Base-by-base conservation (phyloP, 768 basidiomycete genomes). In the Amanita rubescens region DNA sequence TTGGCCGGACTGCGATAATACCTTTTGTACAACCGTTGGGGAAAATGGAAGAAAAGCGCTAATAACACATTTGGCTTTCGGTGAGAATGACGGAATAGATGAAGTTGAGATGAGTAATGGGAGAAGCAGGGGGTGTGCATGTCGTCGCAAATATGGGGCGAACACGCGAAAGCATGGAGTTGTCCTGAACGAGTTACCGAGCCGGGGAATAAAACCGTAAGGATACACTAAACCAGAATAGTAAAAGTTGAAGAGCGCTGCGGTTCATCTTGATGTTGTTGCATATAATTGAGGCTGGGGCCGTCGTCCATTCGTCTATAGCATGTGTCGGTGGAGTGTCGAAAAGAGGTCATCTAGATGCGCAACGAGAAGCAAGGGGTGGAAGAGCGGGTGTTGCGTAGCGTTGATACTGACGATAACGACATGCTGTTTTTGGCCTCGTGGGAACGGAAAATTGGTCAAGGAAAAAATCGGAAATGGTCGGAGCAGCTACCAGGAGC, bases 1-100 rank as follows among this genome's bases (percentile, higher is more conserved):
- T 53, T 53, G 38, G 43, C 43, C 51, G 43, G 43, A 46, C 52
- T 45, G 43, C 24, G 43, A 24, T 53, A 12, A 22, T 45, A 45
- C 52, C 50, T 51, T 52, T 52, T 52, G 51, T 52, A 52, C 51
- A 52, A 53, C 52, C 44, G 25, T 25, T 35, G 2, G 20, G 25
- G n/a, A 32, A 17, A 25, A 45, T 24, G 38, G 22, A 45, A 35
- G 20, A 45, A 53, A 46, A 37, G 33, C 22, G 43, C 43, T 53
- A 53, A 34, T 53, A 53, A 53, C 52, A 53, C 52, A 53, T 33
- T 43, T 35, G 52, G 43, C 22, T 30, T 53, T 42, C 32, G 52
- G 43, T 27, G 51, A 45, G 43, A 45, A 30, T 27, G 45, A 41
- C 30, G 51, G 51, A 43, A 34, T 53, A 53, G 52, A 53, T 53